A percentile compares a stretch with the other conserved stretches of the same genome.
These are phyloP conservation scores for Gossypium laxum DNA, from an alignment of 441 rosid species.

Conservation along the genomic window DNA sequence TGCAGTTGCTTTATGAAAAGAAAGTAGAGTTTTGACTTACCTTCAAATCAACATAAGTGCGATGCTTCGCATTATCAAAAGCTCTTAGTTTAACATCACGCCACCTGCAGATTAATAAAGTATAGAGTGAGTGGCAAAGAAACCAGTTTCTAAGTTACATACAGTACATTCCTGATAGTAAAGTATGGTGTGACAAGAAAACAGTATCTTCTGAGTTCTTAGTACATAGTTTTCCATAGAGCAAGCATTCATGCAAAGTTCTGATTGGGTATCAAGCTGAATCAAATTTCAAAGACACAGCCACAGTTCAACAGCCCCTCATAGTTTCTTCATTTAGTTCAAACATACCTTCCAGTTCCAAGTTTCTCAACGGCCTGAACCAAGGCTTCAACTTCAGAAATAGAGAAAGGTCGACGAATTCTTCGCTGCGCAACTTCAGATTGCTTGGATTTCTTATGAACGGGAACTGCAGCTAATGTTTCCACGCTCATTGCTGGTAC, in stretches of 20 bases:
- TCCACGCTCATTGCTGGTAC: constrained; percentile 39
- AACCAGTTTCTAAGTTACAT: not conserved
- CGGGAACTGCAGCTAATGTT: constrained; percentile 52
- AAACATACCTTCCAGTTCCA: constrained; percentile 85
- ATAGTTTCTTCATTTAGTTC: not conserved
- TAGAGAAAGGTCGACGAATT: constrained; percentile 97
- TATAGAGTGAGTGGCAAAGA: too few species aligned
- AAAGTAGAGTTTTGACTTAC: constrained; percentile 24
- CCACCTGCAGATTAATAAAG: constrained; percentile 51
- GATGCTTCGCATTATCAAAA: constrained; percentile 80
- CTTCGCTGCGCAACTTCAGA: constrained; percentile 73
- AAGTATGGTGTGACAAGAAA: not conserved
- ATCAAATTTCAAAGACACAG: not conserved
- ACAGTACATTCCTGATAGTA: not conserved
- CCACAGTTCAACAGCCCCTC: not conserved
- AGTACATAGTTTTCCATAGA: not conserved
- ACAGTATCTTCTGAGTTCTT: not conserved
- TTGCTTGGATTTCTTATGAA: constrained; percentile 44
- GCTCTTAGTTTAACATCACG: constrained; percentile 83
- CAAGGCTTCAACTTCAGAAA: constrained; percentile 90
- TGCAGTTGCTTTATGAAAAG: not conserved
- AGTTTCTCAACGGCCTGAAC: constrained; percentile 95
- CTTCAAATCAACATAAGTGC: constrained; percentile 96
- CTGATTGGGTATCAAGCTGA: not conserved
- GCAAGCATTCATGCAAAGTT: not conserved